Conservation (phyloP, 129 eudicot species). For the Glebionis coronaria region DNA sequence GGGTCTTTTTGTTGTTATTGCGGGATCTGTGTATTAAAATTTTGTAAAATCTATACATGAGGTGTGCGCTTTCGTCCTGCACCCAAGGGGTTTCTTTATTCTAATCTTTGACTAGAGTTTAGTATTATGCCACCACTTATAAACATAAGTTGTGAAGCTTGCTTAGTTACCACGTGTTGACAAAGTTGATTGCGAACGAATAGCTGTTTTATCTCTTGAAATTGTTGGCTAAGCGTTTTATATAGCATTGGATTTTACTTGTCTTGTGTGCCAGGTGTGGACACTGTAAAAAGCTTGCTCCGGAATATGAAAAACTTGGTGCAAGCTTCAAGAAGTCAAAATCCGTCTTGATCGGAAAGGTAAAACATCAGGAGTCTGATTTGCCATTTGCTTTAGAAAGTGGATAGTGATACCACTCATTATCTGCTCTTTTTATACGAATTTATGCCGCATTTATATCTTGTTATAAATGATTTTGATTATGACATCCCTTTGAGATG, state of each 20-base stretch:
- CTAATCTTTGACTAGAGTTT: too few species aligned
- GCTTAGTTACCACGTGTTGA: conserved; percentile 9
- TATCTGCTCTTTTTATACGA: background rate
- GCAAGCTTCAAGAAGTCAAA: conserved; percentile 89
- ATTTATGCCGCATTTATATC: background rate
- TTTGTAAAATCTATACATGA: too few species aligned
- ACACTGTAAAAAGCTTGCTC: conserved; percentile 98
- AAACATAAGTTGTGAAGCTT: too few species aligned
- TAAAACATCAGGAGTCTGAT: conserved; percentile 18
- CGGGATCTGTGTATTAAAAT: too few species aligned
- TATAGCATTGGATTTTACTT: conserved; percentile 6
- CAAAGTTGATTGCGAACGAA: conserved; percentile 7
- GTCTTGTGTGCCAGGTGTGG: conserved; percentile 73
- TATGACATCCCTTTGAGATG: background rate
- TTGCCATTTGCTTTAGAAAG: conserved; percentile 15
- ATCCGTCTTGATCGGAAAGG: conserved; percentile 92
- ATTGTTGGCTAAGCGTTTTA: conserved; percentile 8
- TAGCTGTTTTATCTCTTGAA: background rate
- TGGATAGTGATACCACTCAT: background rate
- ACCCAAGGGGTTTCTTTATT: too few species aligned
- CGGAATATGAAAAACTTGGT: conserved; percentile 91
- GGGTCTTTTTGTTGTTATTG: too few species aligned
- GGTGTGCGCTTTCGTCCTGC: too few species aligned
- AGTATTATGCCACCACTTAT: too few species aligned
- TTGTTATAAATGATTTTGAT: background rate